phyloP scores from a whole-genome alignment of 2,329 filamentous ascomycete genomes.

The Clarireedia homoeocarpa region DNA sequence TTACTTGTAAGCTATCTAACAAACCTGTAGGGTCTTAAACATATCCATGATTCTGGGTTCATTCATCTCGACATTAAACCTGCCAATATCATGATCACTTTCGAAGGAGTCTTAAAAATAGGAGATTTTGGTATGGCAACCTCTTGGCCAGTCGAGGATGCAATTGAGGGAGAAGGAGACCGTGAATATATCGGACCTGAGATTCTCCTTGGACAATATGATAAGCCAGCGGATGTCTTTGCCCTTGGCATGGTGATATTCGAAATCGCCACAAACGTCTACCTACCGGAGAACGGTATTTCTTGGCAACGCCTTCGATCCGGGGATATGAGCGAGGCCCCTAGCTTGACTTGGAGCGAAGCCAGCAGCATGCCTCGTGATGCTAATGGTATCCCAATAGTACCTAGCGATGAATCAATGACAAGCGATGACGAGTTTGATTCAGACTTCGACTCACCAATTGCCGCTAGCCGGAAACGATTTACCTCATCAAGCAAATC shows the following conservation, averaged over 20 bases:
- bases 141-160: slow-evolving; percentile 64
- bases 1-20: slow-evolving; percentile 11
- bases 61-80: slow-evolving; percentile 82
- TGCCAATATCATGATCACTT: slow-evolving; percentile 75
- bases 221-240: slow-evolving; percentile 90
- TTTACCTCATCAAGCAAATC: slow-evolving; percentile 24
- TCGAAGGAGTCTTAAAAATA: slow-evolving; percentile 76
- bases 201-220: slow-evolving; percentile 76
- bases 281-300: slow-evolving; percentile 84
- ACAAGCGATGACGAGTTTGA: slow-evolving; percentile 34
- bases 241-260: slow-evolving; percentile 90
- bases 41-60: slow-evolving; percentile 82
- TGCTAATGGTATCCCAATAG: slow-evolving; percentile 60
- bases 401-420: slow-evolving; percentile 26
- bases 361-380: slow-evolving; percentile 66
- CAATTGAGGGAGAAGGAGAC: slow-evolving; percentile 86
- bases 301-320: slow-evolving; percentile 86
- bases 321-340: slow-evolving; percentile 82
- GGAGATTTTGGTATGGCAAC: slow-evolving; percentile 81
- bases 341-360: slow-evolving; percentile 76
- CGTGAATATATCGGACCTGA: slow-evolving; percentile 95
- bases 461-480: slow-evolving; percentile 25
- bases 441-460: slow-evolving; percentile 32
- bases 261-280: slow-evolving; percentile 89
- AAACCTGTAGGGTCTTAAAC: slow-evolving; percentile 64